Percentiles rank a stretch among this genome's conserved stretches.
Conservation (phyloP, 1,139 yeast genomes). For the Yamadazyma diddensiae region DNA sequence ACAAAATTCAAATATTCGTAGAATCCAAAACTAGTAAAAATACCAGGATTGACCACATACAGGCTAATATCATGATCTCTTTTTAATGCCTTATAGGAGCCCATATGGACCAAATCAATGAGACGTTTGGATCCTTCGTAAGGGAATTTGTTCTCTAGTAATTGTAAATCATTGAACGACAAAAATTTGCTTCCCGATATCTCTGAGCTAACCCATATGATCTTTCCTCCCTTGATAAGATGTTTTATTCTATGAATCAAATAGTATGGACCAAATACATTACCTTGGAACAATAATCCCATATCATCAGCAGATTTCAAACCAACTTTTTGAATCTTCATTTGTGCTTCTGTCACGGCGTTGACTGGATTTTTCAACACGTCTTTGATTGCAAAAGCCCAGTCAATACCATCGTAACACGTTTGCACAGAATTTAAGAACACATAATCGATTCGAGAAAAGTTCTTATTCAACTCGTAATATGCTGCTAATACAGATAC, state of each 20-base stretch:
- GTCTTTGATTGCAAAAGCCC: conserved; percentile 72
- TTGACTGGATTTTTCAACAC: conserved; percentile 62
- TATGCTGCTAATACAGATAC: conserved; percentile 75
- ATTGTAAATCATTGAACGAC: conserved; percentile 71
- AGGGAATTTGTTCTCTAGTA: conserved; percentile 59
- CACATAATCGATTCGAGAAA: conserved; percentile 66
- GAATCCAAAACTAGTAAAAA: conserved; percentile 81
- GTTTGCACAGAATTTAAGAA: conserved; percentile 91
- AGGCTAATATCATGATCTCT: conserved; percentile 55
- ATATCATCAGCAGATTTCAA: conserved; percentile 66
- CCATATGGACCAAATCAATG: conserved; percentile 78
- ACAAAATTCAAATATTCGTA: conserved; percentile 71
- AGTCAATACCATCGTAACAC: conserved; percentile 80
- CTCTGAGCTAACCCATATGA: conserved; percentile 83
- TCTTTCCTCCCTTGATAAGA: conserved; percentile 55
- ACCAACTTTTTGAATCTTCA: conserved; percentile 78
- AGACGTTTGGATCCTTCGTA: conserved; percentile 93
- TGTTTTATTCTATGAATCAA: conserved; percentile 61
- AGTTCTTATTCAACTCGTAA: conserved; percentile 64
- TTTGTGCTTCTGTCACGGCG: conserved; percentile 82
- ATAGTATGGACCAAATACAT: conserved; percentile 92
- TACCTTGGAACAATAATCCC: conserved; percentile 91
- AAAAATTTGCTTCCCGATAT: conserved; percentile 73
- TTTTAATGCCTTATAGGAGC: conserved; percentile 53
- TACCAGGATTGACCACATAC: conserved; percentile 90